Base-by-base conservation (phyloP, 2,329 filamentous ascomycete genomes). In the Botrytis elliptica region DNA sequence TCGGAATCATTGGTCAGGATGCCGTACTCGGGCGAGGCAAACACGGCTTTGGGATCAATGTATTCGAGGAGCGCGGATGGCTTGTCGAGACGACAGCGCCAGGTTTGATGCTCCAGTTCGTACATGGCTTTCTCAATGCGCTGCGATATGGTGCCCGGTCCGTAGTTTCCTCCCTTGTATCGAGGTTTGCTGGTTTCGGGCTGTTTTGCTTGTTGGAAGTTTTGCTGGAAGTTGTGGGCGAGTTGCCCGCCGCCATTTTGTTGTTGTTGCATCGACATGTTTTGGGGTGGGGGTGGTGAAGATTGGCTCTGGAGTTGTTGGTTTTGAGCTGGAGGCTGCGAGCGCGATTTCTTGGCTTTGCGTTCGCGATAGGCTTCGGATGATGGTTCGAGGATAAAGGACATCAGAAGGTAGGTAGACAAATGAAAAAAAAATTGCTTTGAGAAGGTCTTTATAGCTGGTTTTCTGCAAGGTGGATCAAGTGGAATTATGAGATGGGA, bases 71-170 rank as follows among this genome's bases (percentile, higher is more conserved):
- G 63, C 5, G 18, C 70, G 5, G 70, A 72, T 1, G 70, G 62
- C 29, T 68, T 72, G 63, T 72, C 70, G n/a, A 72, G 70, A 16
- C 70, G 70, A 40, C 70, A 72, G n/a, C 70, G 62, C 70, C 70
- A 72, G 5, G 62, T 68, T 72, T 72, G 70, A 33, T 72, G 70
- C 70, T 72, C 70, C 29, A 72, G 63, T 0, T 72, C 70, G 38
- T 36, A 18, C 49, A 72, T 67, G 22, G 70, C 70, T 60, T 72
- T 72, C 60, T 68, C 70, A 33, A 72, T 72, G 0, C 70, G 70
- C 33, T 67, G 63, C 2, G 70, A 72, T 52, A 72, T 72, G 38
- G 62, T 72, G 12, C 70, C 70, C 8, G 70, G 70, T 18, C 70
- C 70, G 20, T 72, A 72, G 52, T 72, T 72, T 36, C 70, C 70